Conservation (phyloP, 2,329 filamentous ascomycete genomes). For the Thyridium curvatum region DNA sequence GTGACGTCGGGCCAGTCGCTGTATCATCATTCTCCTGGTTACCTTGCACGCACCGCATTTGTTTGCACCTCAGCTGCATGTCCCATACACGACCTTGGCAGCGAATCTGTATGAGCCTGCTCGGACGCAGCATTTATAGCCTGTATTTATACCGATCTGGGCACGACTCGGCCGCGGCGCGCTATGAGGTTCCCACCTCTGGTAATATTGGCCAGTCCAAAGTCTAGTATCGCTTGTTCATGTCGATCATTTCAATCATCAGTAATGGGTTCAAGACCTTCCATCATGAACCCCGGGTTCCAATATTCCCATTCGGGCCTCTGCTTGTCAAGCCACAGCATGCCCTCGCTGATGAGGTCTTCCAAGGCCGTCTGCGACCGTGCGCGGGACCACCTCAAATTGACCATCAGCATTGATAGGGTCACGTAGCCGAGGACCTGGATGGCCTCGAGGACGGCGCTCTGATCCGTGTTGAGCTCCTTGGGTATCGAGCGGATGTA, state of each 20-base stretch:
- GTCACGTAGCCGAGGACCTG: slow-evolving; percentile 88
- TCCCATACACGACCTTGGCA: too few relatives aligned
- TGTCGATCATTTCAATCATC: slow-evolving; percentile 12
- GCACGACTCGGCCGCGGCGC: too few relatives aligned
- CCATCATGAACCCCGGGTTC: slow-evolving; percentile 70
- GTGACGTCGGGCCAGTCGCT: too few relatives aligned
- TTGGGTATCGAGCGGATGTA: slow-evolving; percentile 92
- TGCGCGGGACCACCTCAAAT: slow-evolving; percentile 78
- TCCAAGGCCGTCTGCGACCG: slow-evolving; percentile 86
- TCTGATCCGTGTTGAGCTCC: slow-evolving; percentile 92
- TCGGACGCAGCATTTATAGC: too few relatives aligned
- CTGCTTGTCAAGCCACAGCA: slow-evolving; percentile 93
- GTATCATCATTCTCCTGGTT: too few relatives aligned
- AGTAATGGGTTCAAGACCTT: slow-evolving; percentile 20
- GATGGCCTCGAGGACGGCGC: slow-evolving; percentile 82
- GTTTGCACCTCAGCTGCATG: too few relatives aligned
- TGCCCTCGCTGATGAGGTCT: slow-evolving; percentile 78
- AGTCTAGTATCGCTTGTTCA: too few relatives aligned
- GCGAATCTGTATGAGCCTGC: too few relatives aligned
- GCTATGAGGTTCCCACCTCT: too few relatives aligned
- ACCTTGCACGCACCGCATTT: too few relatives aligned
- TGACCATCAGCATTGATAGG: slow-evolving; percentile 80
- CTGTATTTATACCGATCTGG: too few relatives aligned
- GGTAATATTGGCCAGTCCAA: too few relatives aligned
- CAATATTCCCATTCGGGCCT: slow-evolving; percentile 87